A percentile compares a stretch with the other conserved stretches of the same genome.
Evolutionary conservation across 768 basidiomycete species (phyloP).

Genomic region (Pleurotus ostreatus): DNA sequence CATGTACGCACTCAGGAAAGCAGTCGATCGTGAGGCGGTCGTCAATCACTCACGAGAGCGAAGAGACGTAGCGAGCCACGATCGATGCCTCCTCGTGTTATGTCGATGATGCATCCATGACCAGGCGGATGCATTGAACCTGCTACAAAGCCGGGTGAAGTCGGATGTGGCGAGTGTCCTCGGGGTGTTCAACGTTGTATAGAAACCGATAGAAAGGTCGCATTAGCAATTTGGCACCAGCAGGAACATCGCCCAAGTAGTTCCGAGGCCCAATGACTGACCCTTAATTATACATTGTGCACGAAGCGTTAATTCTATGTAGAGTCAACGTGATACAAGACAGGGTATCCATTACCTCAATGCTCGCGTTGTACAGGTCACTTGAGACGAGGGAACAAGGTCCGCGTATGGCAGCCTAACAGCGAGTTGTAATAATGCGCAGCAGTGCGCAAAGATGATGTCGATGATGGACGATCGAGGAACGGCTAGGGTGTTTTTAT

Average conservation of each 20-base stretch:
- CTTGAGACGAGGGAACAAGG: background rate
- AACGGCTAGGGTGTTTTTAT: background rate
- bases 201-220: conserved; percentile 5
- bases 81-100: no score
- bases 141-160: background rate
- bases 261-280: background rate
- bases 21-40: no score
- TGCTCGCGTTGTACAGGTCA: background rate
- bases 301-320: no score
- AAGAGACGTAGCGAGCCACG: no score
- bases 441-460: background rate
- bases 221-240: background rate
- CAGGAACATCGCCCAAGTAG: background rate
- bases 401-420: background rate
- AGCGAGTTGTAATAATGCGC: background rate
- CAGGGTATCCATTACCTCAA: no score
- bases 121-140: no score
- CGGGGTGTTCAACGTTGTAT: background rate
- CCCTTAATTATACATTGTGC: background rate
- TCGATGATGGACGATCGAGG: background rate
- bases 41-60: no score
- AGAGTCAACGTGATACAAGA: no score
- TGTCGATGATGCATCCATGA: no score
- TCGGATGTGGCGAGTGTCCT: conserved; percentile 1
- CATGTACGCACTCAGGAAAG: no score